Conservation (phyloP, 495 filamentous ascomycete genomes). For the Aspergillus baeticus region DNA sequence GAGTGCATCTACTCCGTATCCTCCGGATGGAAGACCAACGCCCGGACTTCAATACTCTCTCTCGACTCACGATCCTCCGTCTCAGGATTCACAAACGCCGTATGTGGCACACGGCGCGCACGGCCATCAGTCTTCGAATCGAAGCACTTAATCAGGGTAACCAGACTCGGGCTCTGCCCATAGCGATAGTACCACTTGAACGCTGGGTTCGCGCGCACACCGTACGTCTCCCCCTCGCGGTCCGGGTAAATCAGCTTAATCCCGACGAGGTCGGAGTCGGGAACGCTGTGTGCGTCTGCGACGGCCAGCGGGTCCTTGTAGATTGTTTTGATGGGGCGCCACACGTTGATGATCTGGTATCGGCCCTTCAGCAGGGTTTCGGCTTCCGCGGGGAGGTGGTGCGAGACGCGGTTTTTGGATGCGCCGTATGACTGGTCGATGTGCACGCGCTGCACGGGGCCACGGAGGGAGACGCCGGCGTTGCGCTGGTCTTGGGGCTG, state of each 20-base stretch:
- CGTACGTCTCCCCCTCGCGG: conserved; percentile 46
- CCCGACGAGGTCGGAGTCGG: conserved; percentile 45
- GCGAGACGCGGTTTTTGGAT: conserved; percentile 51
- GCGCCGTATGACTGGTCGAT: conserved; percentile 71
- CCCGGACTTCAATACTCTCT: conserved; percentile 66
- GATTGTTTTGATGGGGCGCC: conserved; percentile 69
- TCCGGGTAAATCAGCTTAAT: conserved; percentile 50
- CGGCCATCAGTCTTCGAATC: conserved; percentile 60
- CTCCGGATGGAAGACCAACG: conserved; percentile 55
- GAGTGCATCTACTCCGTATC: conserved; percentile 38
- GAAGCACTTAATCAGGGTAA: conserved; percentile 70
- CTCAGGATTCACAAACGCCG: conserved; percentile 58
- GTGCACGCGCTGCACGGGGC: conserved; percentile 66
- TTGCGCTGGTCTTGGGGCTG: conserved; percentile 6
- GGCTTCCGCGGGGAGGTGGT: conserved; percentile 65
- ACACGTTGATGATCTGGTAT: conserved; percentile 78
- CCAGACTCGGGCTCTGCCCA: conserved; percentile 56
- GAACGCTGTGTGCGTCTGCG: conserved; percentile 51
- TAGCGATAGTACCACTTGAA: conserved; percentile 55
- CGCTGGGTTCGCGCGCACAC: conserved; percentile 35
- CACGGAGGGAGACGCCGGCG: conserved; percentile 37
- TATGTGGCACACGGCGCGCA: conserved; percentile 57
- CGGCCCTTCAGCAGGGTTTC: conserved; percentile 59
- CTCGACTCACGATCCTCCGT: conserved; percentile 46
- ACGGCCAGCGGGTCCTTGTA: conserved; percentile 61